Base-by-base conservation (phyloP, 1,284 basidiomycete genomes). In the Phenoliferia sp. region DNA sequence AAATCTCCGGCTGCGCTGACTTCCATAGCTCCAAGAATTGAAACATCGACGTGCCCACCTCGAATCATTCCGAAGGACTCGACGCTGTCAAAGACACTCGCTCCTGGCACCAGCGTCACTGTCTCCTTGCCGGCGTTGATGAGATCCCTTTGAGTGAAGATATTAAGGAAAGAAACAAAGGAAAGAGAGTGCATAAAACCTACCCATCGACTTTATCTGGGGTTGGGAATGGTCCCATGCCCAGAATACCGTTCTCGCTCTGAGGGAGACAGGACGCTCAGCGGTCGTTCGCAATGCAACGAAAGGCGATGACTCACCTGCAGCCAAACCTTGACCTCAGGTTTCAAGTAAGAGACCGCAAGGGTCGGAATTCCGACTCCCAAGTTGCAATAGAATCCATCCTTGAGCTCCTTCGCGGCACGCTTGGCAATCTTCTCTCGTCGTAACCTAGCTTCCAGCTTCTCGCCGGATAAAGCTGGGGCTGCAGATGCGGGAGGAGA, bases 101-200 rank as follows among this genome's bases (percentile, higher is more conserved):
- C 36, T 17, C 58, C 34, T 7, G 36, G 36, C 19, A 59, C 58
- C 22, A 59, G 58, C 3, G 58, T 59, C n/a, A 59, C 58, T 2
- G 36, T 59, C 58, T 59, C 58, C 34, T 59, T 35, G 6, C 58
- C 58, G 16, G 58, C 58, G 34, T 59, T 56, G 19, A 56, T 26
- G 28, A 56, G 55, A 26, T 56, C 55, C 15, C 55, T 56, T 28
- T 3, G 28, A 5, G 5, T 19, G 48, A 52, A 5, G 39, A 12
- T 12, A 26, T 26, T 26, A 12, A 54, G 55, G 16, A 31, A 15
- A 19, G 52, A 15, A 28, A 19, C 26, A 17, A 16, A 29, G 55
- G 55, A 28, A 32, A 56, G 55, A 10, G 29, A 29, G 28, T 56
- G 26, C 26, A 22, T 19, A 56, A 32, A 19, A 32, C 55, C 33